These are phyloP conservation scores for Pterocarpus macrocarpus DNA, from an alignment of 306 rosid genomes.

Conservation along the genomic window DNA sequence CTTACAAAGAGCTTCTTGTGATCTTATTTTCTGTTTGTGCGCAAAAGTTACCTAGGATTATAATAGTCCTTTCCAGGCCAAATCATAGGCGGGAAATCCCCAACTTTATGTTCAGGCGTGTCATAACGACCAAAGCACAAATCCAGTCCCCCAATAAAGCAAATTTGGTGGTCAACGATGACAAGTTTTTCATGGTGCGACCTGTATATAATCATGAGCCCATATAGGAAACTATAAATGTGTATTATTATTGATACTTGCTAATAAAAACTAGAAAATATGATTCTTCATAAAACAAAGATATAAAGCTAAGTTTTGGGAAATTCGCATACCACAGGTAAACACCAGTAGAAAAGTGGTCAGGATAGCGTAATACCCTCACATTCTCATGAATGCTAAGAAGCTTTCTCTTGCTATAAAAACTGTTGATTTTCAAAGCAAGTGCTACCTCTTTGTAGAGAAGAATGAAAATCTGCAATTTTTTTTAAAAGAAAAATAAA, in stretches of 20 bases:
- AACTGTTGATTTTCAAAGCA: slow-evolving; percentile 97
- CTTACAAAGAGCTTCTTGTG: neutral
- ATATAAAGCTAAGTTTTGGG: slow-evolving; percentile 33
- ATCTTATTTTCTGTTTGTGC: slow-evolving; percentile 25
- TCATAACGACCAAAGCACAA: slow-evolving; percentile 99
- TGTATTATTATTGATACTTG: slow-evolving; percentile 26
- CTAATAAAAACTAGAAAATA: slow-evolving; percentile 8
- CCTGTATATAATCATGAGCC: slow-evolving; percentile 67
- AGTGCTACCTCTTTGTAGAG: slow-evolving; percentile 98
- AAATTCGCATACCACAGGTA: slow-evolving; percentile 85
- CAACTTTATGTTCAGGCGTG: slow-evolving; percentile 91
- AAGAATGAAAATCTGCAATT: slow-evolving; percentile 89
- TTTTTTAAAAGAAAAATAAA: neutral
- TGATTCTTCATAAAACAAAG: slow-evolving; percentile 33
- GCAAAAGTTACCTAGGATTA: slow-evolving; percentile 84
- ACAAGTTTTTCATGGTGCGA: slow-evolving; percentile 99
- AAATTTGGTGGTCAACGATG: slow-evolving; percentile 91
- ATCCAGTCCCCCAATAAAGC: slow-evolving; percentile 98
- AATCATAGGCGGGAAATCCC: slow-evolving; percentile 73
- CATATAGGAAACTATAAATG: slow-evolving; percentile 57
- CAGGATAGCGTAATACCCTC: slow-evolving; percentile 95
- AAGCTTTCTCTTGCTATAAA: slow-evolving; percentile 90
- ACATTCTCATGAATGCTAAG: slow-evolving; percentile 97
- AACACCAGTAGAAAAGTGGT: slow-evolving; percentile 97
- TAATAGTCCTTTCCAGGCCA: slow-evolving; percentile 99